Evolutionary conservation across 192 early-diverging fungal genomes (phyloP), one percentile per base, ranked within the genome.

Genomic region (Umbelopsis vinacea): DNA sequence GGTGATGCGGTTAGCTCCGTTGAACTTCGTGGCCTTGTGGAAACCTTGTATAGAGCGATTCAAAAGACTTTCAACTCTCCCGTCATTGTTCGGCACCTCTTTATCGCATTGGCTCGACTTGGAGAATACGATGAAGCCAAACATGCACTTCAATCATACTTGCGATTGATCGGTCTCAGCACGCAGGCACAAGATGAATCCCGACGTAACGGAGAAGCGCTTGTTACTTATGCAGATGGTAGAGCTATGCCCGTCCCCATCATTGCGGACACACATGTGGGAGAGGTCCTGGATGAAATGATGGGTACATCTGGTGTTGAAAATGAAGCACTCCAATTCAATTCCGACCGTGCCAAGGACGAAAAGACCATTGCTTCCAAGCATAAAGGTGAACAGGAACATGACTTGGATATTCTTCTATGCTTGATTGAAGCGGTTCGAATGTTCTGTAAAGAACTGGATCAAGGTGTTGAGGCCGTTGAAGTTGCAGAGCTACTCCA

Each of bases 91-190:
- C 90, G 91, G 0, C 90, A 89, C 70, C 75, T 91, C 9, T 82
- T 90, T 67, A 76, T 82, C 46, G 76, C 86, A 0, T 82, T 92
- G n/a, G 72, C 87, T 8, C 71, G 72, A 23, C 73, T 88, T 7
- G 92, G 92, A 46, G 89, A 92, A 67, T 92, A 88, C 75, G 87
- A 90, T 55, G 92, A 94, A 79, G 92, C 91, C 0, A 83, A 87
- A n/a, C 74, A 90, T 68, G 91, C 89, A 23, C 68, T 94, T 6
- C 73, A 79, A 35, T 81, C 91, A 1, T 94, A 94, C 71, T 68
- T 86, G 57, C 71, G 82, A 45, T 74, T 91, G 75, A 83, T 84
- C 21, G 84, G 82, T 40, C 79, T 84, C 6, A 48, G 57, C 15
- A 57, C 69, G 8, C 69, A 72, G 14, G 73, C 60, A 0, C 69